These are phyloP conservation scores for Malus sieversii DNA, from an alignment of 306 rosid species.

Conservation along the genomic window DNA sequence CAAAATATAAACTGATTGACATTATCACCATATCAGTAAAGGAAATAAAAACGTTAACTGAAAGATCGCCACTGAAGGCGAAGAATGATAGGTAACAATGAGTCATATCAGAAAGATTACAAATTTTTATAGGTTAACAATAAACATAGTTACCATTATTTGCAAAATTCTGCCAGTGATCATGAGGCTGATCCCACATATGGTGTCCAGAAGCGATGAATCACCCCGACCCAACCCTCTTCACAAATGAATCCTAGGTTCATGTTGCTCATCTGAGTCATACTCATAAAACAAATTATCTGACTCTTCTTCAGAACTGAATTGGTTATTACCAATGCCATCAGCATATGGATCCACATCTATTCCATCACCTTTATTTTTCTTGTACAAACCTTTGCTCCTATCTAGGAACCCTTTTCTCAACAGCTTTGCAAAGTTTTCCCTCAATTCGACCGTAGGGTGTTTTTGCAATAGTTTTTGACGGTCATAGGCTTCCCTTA, in stretches of 20 bases:
- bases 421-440: slow-evolving; percentile 38
- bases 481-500: slow-evolving; percentile 64
- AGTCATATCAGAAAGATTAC: no score
- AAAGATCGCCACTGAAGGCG: no score
- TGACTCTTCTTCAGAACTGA: slow-evolving; percentile 26
- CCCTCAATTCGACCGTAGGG: slow-evolving; percentile 57
- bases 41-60: no score
- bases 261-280: slow-evolving; percentile 20
- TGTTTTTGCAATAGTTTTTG: slow-evolving; percentile 47
- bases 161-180: no score
- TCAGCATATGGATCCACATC: slow-evolving; percentile 7
- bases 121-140: no score
- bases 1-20: no score
- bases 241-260: slow-evolving; percentile 46
- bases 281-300: slow-evolving; percentile 26
- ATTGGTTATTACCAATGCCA: background rate
- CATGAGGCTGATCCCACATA: slow-evolving; percentile 51
- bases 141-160: no score
- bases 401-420: slow-evolving; percentile 57
- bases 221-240: slow-evolving; percentile 81
- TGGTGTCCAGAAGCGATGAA: slow-evolving; percentile 69
- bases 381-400: slow-evolving; percentile 57
- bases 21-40: no score
- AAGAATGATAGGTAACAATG: no score
- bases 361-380: slow-evolving; percentile 11